These are phyloP conservation scores for Sutorius australiensis DNA, from an alignment of 768 basidiomycete genomes.

Conservation along the genomic window DNA sequence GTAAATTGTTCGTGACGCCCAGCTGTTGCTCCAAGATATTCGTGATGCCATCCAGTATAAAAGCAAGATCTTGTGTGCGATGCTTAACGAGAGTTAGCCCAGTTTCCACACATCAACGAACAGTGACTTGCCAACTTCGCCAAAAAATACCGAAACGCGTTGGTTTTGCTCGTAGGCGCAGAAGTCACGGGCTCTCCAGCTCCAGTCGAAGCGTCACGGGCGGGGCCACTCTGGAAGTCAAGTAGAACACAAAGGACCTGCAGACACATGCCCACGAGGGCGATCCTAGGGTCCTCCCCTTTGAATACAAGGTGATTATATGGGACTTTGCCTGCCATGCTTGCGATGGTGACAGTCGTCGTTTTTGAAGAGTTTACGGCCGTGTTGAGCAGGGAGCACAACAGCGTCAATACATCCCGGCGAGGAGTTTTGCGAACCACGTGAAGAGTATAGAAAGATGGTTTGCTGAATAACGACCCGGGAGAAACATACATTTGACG, in stretches of 20 bases:
- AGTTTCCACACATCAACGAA: neutral
- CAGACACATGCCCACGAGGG: slow-evolving; percentile 68
- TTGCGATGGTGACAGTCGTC: slow-evolving; percentile 52
- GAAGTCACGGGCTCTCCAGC: slow-evolving; percentile 41
- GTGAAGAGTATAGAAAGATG: slow-evolving; percentile 74
- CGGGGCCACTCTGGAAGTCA: slow-evolving; percentile 77
- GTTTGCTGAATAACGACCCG: slow-evolving; percentile 61
- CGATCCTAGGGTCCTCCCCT: slow-evolving; percentile 74
- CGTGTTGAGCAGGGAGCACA: slow-evolving; percentile 93
- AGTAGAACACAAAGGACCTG: slow-evolving; percentile 75
- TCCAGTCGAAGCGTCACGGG: slow-evolving; percentile 49
- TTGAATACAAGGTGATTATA: slow-evolving; percentile 91
- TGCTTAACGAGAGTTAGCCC: slow-evolving; percentile 50
- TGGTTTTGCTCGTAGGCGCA: slow-evolving; percentile 62
- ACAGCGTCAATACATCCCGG: slow-evolving; percentile 81
- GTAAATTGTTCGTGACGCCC: slow-evolving; percentile 63
- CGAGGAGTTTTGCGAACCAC: slow-evolving; percentile 73
- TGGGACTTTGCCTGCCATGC: slow-evolving; percentile 74
- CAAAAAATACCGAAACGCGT: slow-evolving; percentile 89
- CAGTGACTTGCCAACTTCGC: slow-evolving; percentile 65
- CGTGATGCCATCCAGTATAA: slow-evolving; percentile 71
- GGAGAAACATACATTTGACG: slow-evolving; percentile 85
- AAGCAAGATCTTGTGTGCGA: slow-evolving; percentile 83
- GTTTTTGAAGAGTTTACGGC: slow-evolving; percentile 65
- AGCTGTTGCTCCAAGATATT: slow-evolving; percentile 73